Evolutionary conservation across 2,329 filamentous ascomycete genomes (phyloP).

Genomic region (Fusarium begoniae): DNA sequence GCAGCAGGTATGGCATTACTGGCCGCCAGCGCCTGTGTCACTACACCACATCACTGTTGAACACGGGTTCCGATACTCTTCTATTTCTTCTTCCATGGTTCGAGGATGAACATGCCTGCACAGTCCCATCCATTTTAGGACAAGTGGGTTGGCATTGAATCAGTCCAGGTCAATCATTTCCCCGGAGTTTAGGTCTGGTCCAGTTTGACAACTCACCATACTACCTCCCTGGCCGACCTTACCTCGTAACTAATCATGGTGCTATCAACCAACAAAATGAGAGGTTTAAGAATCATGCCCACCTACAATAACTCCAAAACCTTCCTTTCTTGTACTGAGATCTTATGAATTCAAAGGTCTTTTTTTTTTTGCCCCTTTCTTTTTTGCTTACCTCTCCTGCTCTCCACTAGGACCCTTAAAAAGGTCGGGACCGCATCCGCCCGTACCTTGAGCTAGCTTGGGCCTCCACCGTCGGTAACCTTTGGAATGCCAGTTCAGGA

Average conservation of each 20-base stretch:
- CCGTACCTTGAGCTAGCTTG: constrained; percentile 25
- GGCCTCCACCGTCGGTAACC: constrained; percentile 5
- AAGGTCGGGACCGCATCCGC: constrained; percentile 6
- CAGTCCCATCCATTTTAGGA: constrained; percentile 8
- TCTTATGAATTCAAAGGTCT: not conserved
- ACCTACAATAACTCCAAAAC: not conserved
- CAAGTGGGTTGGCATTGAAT: constrained; percentile 16
- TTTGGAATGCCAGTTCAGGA: constrained; percentile 21
- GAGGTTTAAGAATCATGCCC: not conserved
- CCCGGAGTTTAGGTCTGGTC: constrained; percentile 21
- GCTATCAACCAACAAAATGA: constrained; percentile 2
- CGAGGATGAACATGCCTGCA: constrained; percentile 16
- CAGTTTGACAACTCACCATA: constrained; percentile 22
- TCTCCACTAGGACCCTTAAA: constrained; percentile 14
- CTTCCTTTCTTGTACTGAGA: not conserved
- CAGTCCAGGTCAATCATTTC: constrained; percentile 10
- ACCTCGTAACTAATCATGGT: not conserved
- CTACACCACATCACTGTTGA: not conserved
- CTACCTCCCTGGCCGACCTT: not conserved
- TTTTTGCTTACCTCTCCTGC: not conserved
- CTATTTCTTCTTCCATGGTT: constrained; percentile 20
- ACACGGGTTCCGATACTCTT: not conserved
- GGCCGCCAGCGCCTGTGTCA: not conserved
- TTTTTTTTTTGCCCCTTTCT: not conserved
- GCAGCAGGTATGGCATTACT: not conserved